phyloP scores from a whole-genome alignment of 768 basidiomycete species.

The Cyclocybe cylindracea region DNA sequence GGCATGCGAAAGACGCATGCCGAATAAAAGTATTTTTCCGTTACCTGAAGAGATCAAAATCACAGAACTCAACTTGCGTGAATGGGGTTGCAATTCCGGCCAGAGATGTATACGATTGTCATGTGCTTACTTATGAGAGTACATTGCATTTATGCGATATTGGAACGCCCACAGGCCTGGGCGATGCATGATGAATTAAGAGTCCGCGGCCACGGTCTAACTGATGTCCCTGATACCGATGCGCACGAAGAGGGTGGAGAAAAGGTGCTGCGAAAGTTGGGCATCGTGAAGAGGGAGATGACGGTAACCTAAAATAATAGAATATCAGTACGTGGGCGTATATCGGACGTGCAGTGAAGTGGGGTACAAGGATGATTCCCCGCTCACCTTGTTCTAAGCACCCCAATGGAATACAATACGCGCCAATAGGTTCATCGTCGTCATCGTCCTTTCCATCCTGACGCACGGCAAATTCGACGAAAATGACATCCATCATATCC shows the following conservation, averaged over 20 bases:
- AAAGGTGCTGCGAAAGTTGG: conserved; percentile 85
- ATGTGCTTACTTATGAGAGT: no score
- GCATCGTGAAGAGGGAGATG: conserved; percentile 89
- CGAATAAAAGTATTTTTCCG: no score
- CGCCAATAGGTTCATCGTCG: conserved; percentile 64
- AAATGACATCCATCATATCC: conserved; percentile 78
- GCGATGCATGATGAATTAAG: no score
- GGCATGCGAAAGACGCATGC: no score
- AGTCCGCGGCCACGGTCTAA: neutral
- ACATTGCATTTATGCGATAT: no score
- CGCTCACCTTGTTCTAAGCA: conserved; percentile 68
- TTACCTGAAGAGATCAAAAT: no score
- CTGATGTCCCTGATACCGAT: conserved; percentile 45
- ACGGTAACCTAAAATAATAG: conserved; percentile 64
- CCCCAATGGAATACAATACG: conserved; percentile 73
- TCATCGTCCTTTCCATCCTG: conserved; percentile 60
- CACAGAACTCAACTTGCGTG: no score
- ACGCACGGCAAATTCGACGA: conserved; percentile 77
- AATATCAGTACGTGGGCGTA: neutral
- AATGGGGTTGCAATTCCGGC: no score
- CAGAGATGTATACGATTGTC: no score
- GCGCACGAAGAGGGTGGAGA: conserved; percentile 89
- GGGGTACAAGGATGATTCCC: neutral
- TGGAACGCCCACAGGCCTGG: no score
- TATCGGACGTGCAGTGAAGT: neutral